Evolutionary conservation across 768 basidiomycete species (phyloP).

Genomic region (Mycena galopus): DNA sequence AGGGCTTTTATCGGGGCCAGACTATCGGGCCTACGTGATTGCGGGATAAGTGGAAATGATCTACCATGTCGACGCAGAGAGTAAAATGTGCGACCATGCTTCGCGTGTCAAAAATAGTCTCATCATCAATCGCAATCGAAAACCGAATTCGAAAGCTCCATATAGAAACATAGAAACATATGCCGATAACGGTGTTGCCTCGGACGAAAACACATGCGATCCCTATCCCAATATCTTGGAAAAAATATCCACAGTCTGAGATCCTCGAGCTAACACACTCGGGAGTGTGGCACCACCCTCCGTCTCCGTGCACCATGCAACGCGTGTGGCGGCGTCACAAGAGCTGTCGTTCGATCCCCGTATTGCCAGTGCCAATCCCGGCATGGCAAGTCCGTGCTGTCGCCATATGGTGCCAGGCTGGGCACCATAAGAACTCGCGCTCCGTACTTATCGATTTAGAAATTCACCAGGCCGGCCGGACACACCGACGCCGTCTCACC

Average conservation of each 20-base stretch:
- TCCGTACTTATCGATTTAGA: too few relatives aligned
- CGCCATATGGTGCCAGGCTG: too few relatives aligned
- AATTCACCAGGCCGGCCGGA: too few relatives aligned
- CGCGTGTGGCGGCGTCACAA: not conserved
- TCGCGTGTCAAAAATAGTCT: not conserved
- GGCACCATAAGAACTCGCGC: too few relatives aligned
- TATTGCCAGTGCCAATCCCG: not conserved
- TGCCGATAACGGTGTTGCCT: not conserved
- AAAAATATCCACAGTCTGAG: too few relatives aligned
- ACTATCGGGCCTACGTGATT: not conserved
- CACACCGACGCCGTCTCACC: too few relatives aligned
- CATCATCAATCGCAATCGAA: constrained; percentile 10
- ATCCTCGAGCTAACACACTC: too few relatives aligned
- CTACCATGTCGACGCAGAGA: constrained; percentile 12
- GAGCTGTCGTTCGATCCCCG: not conserved
- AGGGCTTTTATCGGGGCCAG: constrained; percentile 24
- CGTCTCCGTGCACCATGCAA: not conserved
- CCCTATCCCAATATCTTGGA: too few relatives aligned
- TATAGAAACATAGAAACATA: not conserved
- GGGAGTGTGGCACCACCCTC: not conserved
- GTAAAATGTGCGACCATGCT: not conserved
- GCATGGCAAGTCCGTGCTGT: not conserved
- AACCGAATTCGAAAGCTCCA: not conserved
- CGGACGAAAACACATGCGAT: not conserved
- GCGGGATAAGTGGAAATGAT: not conserved